phyloP scores from a whole-genome alignment of 352 stramenopile genomes.

The Phytopythium sindhum region DNA sequence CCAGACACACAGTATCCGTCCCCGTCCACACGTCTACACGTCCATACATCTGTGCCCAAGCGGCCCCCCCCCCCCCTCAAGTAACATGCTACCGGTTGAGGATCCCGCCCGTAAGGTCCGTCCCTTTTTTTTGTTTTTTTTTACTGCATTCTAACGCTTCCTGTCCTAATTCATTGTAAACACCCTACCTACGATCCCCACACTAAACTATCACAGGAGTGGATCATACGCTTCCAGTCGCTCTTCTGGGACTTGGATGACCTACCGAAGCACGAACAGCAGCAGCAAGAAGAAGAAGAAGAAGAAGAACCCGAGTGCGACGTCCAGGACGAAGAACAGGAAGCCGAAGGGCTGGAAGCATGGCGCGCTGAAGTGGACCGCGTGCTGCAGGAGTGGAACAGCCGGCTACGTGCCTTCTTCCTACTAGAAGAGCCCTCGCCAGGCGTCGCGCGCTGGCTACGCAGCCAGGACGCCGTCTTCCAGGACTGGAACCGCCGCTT shows the following conservation, averaged over 20 bases:
- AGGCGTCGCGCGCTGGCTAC: not conserved
- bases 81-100: not conserved
- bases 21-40: too few relatives aligned
- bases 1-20: not conserved
- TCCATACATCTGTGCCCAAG: too few relatives aligned
- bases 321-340: too few relatives aligned
- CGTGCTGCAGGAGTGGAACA: slow-evolving; percentile 5
- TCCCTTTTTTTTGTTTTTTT: not conserved
- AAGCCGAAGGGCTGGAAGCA: not conserved
- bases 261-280: too few relatives aligned
- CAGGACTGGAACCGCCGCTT: slow-evolving; percentile 5
- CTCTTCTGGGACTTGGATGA: slow-evolving; percentile 5
- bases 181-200: too few relatives aligned
- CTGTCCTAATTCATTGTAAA: not conserved
- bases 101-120: not conserved
- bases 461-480: slow-evolving; percentile 5
- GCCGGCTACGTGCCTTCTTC: slow-evolving; percentile 4
- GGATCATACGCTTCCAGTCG: slow-evolving; percentile 1
- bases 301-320: not conserved
- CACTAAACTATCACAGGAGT: too few relatives aligned
- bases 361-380: slow-evolving; percentile 2
- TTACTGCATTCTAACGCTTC: not conserved
- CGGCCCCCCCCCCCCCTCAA: not conserved
- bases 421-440: not conserved
- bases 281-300: too few relatives aligned